Conservation (phyloP, 768 basidiomycete genomes). For the Tylopilus balloui region DNA sequence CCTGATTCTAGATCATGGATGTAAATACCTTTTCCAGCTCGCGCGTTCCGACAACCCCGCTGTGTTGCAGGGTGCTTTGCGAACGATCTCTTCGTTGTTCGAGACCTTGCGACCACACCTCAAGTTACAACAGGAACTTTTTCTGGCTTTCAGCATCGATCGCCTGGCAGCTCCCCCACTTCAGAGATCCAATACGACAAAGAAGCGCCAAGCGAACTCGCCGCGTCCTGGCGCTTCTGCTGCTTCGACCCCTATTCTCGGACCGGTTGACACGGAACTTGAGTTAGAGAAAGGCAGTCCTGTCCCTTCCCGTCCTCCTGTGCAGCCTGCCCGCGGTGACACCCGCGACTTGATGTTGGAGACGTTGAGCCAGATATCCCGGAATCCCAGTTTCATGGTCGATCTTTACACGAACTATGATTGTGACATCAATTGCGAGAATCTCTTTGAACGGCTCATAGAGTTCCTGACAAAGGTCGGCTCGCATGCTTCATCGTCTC, state of each 20-base stretch:
- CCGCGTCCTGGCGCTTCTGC: conserved; percentile 51
- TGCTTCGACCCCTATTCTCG: conserved; percentile 40
- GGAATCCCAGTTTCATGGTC: conserved; percentile 89
- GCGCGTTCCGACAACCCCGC: conserved; percentile 84
- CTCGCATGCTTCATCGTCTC: not conserved
- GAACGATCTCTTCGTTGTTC: conserved; percentile 84
- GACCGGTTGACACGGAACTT: conserved; percentile 34
- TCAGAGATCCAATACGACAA: conserved; percentile 26
- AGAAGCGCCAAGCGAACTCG: conserved; percentile 38
- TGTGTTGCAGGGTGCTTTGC: conserved; percentile 75
- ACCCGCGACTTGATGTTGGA: conserved; percentile 89
- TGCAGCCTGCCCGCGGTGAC: conserved; percentile 79
- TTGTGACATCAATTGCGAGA: conserved; percentile 95
- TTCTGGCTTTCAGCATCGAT: conserved; percentile 91
- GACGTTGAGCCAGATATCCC: conserved; percentile 73
- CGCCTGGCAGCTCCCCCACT: conserved; percentile 63
- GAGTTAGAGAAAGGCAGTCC: conserved; percentile 47
- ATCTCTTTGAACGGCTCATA: conserved; percentile 85
- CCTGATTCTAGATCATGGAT: conserved; percentile 83
- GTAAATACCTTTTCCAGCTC: conserved; percentile 96
- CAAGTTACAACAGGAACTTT: conserved; percentile 93
- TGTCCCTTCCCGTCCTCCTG: conserved; percentile 52
- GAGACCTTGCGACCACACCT: conserved; percentile 81
- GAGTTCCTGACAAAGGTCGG: conserved; percentile 84
- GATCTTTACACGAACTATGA: conserved; percentile 96